Evolutionary conservation across 495 filamentous ascomycete species (phyloP), one percentile per base, ranked within the genome.

Genomic region (Penicilliopsis zonata): DNA sequence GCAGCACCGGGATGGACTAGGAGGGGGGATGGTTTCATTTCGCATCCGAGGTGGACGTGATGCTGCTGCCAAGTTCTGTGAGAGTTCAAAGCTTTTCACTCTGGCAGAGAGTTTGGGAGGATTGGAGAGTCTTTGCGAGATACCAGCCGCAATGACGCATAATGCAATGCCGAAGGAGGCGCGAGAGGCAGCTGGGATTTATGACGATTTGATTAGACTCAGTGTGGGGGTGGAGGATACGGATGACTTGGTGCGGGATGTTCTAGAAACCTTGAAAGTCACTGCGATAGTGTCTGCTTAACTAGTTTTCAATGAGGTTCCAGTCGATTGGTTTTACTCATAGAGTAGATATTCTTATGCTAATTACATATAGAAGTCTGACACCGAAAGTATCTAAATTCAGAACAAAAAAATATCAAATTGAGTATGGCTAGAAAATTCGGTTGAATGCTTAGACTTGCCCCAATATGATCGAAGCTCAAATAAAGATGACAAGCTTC

Each of bases 1-100:
- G 60, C 90, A 98, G 61, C 90, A 98, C 61, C 80, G 92, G 39
- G 69, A 90, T 42, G 92, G 85, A 30, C 78, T 96, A 72, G 92
- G 92, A 27, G 90, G 90, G 43, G 90, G 90, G 33, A 96, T 98
- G 92, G 71, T 98, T 23, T 85, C 78, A 34, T 98, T 98, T 79
- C 80, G 90, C 33, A 82, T 98, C 53, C 74, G 76, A 38, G 90
- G 92, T 32, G 90, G 90, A 10, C 63, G 80, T 40, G 67, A 67
- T 24, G 90, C 86, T 1, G 92, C 90, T 2, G 81, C 88, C 57
- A 67, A 75, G 17, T 96, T 99, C 71, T 96, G 92, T 69, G 74
- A 92, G 57, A 63, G 67, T 28, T 93, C 85, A 26, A 74, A 74
- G 42, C 73, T 99, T 49, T 96, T 92, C 63, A 94, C 86, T 3